Base-by-base conservation (phyloP, 306 rosid species). In the Styphnolobium japonicum region DNA sequence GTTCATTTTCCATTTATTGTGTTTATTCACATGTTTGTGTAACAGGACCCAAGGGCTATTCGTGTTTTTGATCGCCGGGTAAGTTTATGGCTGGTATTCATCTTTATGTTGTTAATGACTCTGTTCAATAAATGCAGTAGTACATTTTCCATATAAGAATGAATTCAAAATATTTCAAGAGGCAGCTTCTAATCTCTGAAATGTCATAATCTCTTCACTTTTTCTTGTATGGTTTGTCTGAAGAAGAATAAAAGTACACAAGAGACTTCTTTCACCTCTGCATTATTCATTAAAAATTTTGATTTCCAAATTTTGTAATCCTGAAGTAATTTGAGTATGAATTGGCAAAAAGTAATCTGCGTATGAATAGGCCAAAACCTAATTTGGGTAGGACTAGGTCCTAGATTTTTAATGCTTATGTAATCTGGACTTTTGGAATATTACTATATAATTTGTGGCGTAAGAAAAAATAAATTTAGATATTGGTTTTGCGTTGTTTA, bases 11-110 rank as follows among this genome's bases (percentile, higher is more conserved):
- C 29, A 66, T 65, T 79, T 71, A 31, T 66, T 63, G 23, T 29
- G 33, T 67, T 52, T 21, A 34, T 79, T 79, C 56, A 5, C 43
- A 15, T 85, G 78, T 68, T 71, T 82, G 49, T 83, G 45, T 76
- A 84, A 74, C 94, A 93, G 99, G 99, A 95, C 57, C 49, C 94
- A 55, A 95, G 99, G 82, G 96, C 98, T 68, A 77, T 95, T 82
- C 92, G 99, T 7, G 76, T 93, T 76, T 95, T 95, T 83, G 97
- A 95, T 85, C 97, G 97, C 53, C 90, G 96, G 91, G 99, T 93
- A 56, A 87, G 94, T 89, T 73, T 49, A 49, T 33, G 36, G 60
- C 62, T 19, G 10, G 15, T 64, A 51, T 76, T 60, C 3, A 2
- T 67, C 29, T 66, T 33, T 45, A 49, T 48, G 25, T 33, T 73